Evolutionary conservation across 2,329 filamentous ascomycete species (phyloP), one percentile per base, ranked within the genome.

Genomic region (Neonectria sp.): DNA sequence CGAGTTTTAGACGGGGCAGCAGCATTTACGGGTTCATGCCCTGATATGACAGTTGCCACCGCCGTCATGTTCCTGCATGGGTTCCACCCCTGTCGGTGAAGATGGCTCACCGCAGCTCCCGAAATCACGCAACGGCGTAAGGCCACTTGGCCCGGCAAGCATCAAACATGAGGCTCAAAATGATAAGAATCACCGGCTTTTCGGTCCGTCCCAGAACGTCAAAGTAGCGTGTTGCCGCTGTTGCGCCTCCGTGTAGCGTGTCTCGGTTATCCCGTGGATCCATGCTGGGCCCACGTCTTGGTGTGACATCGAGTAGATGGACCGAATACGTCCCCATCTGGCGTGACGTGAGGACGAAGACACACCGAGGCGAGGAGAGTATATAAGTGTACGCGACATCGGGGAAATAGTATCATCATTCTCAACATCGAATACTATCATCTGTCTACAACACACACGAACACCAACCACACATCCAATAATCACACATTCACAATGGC

Each of bases 161-260:
- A n/a, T 59, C 31, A 31, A 59, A 43, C 55, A 55, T 64, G 61
- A 59, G 61, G 61, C 61, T 64, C 61, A 64, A 63, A 31, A 24
- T 45, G 48, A 64, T 46, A 55, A 59, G 55, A 55, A 59, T 53
- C 55, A 55, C 40, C 45, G 45, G 46, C 55, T 55, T 64, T 55
- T 64, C 55, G 62, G 55, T 55, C 62, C 62, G 49, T 59, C 40
- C 48, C 48, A 40, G 49, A 17, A 33, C 29, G 33, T 43, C 45
- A 29, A 31, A 59, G 62, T 64, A 48, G 55, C 62, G 25, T 55
- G 37, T 40, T 40, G 27, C 4, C 49, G 24, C 49, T 63, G 60
- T 57, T 59, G 29, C 17, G 17, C 48, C 40, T 17, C 37, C 13
- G 31, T 45, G 45, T 40, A 53, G 29, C 40, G 48, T 60, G 55